Conservation (phyloP, 306 rosid species). For the Fragaria nilgerrensis region DNA sequence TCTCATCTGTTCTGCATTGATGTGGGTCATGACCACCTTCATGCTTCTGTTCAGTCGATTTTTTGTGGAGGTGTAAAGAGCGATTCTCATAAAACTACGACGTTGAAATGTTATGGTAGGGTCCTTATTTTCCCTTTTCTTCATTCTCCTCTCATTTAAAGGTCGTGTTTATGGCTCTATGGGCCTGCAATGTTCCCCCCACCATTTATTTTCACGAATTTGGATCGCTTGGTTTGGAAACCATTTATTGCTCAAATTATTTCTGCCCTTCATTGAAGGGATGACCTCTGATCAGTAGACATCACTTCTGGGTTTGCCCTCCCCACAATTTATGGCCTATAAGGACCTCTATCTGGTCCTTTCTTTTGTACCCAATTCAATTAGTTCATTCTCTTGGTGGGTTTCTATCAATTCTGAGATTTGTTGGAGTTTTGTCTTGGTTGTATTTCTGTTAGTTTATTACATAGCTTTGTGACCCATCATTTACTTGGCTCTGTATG, state of each 20-base stretch:
- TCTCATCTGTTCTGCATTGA: constrained; percentile 48
- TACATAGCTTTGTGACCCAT: not conserved
- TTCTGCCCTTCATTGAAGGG: constrained; percentile 28
- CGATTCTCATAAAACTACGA: constrained; percentile 29
- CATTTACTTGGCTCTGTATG: constrained; percentile 5
- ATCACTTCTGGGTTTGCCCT: constrained; percentile 28
- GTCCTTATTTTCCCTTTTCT: not conserved
- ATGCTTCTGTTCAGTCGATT: constrained; percentile 29
- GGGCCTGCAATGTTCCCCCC: constrained; percentile 31
- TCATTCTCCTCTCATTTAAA: constrained; percentile 37
- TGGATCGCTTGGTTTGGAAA: constrained; percentile 42
- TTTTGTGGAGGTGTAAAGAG: constrained; percentile 18
- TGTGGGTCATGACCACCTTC: constrained; percentile 38
- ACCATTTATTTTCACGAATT: constrained; percentile 34
- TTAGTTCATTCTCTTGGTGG: constrained; percentile 40
- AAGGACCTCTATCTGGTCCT: constrained; percentile 40
- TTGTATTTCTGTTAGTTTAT: not conserved
- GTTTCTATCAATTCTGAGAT: constrained; percentile 18
- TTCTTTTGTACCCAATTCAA: constrained; percentile 18
- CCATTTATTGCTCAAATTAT: constrained; percentile 27
- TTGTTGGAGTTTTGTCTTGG: constrained; percentile 6
- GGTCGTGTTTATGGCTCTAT: constrained; percentile 34
- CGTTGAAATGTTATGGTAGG: not conserved
- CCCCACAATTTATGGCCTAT: constrained; percentile 43
- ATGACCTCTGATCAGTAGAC: constrained; percentile 24